These are phyloP conservation scores for Salpingoeca rosetta DNA, from an alignment of 78 protist species.

Conservation along the genomic window DNA sequence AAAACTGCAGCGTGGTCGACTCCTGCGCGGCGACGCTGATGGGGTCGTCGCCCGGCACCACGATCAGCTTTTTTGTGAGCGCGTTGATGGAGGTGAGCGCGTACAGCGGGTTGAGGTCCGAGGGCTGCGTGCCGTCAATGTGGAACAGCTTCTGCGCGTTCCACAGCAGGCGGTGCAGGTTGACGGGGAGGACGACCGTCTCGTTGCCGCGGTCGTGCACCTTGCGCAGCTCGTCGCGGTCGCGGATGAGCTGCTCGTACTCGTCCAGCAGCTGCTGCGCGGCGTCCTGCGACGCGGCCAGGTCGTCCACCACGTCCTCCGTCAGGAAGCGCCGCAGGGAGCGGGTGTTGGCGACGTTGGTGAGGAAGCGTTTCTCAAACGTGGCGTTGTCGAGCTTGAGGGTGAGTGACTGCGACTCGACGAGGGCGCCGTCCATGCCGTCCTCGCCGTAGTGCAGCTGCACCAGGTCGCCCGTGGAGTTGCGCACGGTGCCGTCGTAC, in stretches of 20 bases:
- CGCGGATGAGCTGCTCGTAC: slow-evolving; percentile 41
- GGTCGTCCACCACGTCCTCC: slow-evolving; percentile 13
- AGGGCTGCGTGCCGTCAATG: neutral
- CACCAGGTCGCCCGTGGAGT: slow-evolving; percentile 77
- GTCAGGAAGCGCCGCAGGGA: neutral
- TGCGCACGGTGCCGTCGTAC: slow-evolving; percentile 94
- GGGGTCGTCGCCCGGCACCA: slow-evolving; percentile 35
- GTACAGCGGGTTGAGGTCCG: slow-evolving; percentile 55
- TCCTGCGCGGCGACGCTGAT: slow-evolving; percentile 53
- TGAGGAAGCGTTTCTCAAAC: neutral
- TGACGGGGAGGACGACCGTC: slow-evolving; percentile 59
- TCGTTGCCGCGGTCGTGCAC: slow-evolving; percentile 35
- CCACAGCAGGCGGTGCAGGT: slow-evolving; percentile 74
- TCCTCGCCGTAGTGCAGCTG: slow-evolving; percentile 98
- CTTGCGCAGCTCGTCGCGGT: slow-evolving; percentile 42
- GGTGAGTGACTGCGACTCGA: neutral
- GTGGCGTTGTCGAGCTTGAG: slow-evolving; percentile 5
- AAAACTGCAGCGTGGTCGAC: slow-evolving; percentile 70
- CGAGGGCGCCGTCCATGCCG: slow-evolving; percentile 48
- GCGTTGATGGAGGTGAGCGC: slow-evolving; percentile 36
- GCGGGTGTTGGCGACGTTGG: neutral
- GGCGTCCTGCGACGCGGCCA: neutral
- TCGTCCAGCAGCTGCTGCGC: neutral
- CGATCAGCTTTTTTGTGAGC: neutral
- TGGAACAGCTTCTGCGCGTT: slow-evolving; percentile 29